phyloP scores from a whole-genome alignment of 345 rosid genomes.

The Capsella bursapastoris region DNA sequence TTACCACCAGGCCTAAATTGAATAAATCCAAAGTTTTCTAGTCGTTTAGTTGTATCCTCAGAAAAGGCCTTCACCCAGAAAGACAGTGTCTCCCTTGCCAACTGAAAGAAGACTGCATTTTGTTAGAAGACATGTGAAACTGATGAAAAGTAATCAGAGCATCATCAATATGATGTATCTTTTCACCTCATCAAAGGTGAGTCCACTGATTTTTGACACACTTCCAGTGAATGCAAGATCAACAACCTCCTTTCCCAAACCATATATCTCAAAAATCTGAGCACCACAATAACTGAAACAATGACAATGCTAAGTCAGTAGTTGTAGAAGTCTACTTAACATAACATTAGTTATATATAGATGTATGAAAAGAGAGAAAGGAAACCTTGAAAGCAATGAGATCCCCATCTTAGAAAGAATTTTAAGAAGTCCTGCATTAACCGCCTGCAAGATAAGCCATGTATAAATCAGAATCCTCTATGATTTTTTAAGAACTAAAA shows the following conservation, averaged over 20 bases:
- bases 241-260: conserved; percentile 84
- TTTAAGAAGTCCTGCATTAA: conserved; percentile 89
- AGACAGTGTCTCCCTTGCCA: conserved; percentile 93
- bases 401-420: conserved; percentile 99
- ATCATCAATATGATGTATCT: neutral
- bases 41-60: conserved; percentile 93
- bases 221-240: conserved; percentile 90
- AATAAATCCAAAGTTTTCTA: conserved; percentile 95
- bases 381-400: conserved; percentile 92
- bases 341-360: conserved; percentile 18
- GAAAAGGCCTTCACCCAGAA: conserved; percentile 99
- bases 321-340: conserved; percentile 10
- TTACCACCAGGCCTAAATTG: conserved; percentile 97
- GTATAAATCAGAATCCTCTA: conserved; percentile 27
- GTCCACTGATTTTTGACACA: conserved; percentile 83
- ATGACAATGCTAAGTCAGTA: conserved; percentile 41
- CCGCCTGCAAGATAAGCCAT: conserved; percentile 62
- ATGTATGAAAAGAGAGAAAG: neutral
- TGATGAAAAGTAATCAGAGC: neutral
- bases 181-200: conserved; percentile 89
- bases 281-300: conserved; percentile 93
- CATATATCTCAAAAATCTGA: conserved; percentile 97
- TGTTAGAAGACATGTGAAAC: conserved; percentile 18
- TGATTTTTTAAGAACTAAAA: neutral
- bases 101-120: conserved; percentile 51